Base-by-base conservation (phyloP, 805 yeast genomes). In the Kodamaea fukazawae region DNA sequence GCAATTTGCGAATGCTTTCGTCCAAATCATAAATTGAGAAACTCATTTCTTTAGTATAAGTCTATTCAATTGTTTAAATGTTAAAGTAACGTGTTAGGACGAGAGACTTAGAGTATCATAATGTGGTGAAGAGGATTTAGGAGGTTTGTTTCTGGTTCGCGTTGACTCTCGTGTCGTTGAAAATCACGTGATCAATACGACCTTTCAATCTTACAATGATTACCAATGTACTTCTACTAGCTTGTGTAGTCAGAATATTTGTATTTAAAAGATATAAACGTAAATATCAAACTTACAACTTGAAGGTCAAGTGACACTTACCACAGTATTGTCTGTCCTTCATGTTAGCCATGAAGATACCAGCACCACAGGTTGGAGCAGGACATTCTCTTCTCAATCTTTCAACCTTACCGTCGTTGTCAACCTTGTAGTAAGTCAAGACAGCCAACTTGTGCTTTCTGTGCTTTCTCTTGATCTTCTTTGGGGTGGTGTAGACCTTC, bases 401-500 rank as follows among this genome's bases (percentile, higher is more conserved):
- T 78, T 90, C 91, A 66, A 93, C 96, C 74, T 88, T 85, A 65
- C 99, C 99, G 64, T 93, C 99, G 70, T 84, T 86, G 75, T 89
- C 96, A 65, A 93, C 97, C 83, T 91, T 90, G 89, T 90, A 93
- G 93, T 91, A 93, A 70, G 95, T 89, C 74, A 93, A 86, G 73
- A 93, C 97, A 75, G 97, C 98, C 69, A 93, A 82, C 86, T 93
- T 93, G 77, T 86, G 87, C 83, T 91, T 93, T 87, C 86, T 93
- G 86, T 88, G 96, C 86, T 89, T 90, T 95, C 93, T 98, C 79
- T 78, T 87, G 79, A 93, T 87, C 86, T 90, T 95, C 90, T 93
- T 93, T 81, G 99, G 99, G 70, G 98, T 91, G 79, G 98, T 91
- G 91, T 91, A 93, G 71, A 89, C 97, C 95, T 91, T 91, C 96